A percentile compares a stretch with the other conserved stretches of the same genome.
These are phyloP conservation scores for Eimeria sp. DNA, from an alignment of 169 alveolate genomes.

Conservation along the genomic window DNA sequence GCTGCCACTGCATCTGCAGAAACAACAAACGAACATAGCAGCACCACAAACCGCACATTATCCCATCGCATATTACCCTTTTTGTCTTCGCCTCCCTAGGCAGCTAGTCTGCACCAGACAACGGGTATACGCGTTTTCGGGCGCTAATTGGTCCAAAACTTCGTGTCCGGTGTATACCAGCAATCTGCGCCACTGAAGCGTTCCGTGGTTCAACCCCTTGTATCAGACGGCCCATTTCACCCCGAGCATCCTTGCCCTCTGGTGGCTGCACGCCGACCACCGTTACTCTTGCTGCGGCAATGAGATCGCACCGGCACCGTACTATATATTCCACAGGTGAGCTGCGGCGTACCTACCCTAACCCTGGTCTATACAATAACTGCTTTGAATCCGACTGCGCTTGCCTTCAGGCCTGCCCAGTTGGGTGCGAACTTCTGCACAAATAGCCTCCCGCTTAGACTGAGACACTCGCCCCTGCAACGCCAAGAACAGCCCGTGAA, in stretches of 20 bases:
- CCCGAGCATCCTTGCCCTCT: conserved; percentile 4
- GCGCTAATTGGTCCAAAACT: background rate
- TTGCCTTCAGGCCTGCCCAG: conserved; percentile 49
- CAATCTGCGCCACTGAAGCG: background rate
- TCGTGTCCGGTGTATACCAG: conserved; percentile 7
- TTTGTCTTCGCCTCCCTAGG: background rate
- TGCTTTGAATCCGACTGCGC: background rate
- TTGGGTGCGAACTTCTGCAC: conserved; percentile 24
- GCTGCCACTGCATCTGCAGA: conserved; percentile 46
- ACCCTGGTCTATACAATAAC: background rate
- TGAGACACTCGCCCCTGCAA: conserved; percentile 46
- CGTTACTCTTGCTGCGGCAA: conserved; percentile 21
- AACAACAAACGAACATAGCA: background rate
- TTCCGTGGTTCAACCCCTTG: conserved; percentile 11
- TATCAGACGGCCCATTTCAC: conserved; percentile 1
- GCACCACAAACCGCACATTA: background rate
- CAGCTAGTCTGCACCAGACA: background rate
- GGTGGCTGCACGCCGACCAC: background rate
- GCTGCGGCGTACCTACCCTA: background rate
- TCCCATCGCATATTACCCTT: background rate
- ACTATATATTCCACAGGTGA: background rate
- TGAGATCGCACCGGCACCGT: background rate
- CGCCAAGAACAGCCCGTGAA: background rate
- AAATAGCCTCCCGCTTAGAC: conserved; percentile 6
- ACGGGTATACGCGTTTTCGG: background rate